Base-by-base conservation (phyloP, 2,329 filamentous ascomycete genomes). In the Monosporascus sp. region DNA sequence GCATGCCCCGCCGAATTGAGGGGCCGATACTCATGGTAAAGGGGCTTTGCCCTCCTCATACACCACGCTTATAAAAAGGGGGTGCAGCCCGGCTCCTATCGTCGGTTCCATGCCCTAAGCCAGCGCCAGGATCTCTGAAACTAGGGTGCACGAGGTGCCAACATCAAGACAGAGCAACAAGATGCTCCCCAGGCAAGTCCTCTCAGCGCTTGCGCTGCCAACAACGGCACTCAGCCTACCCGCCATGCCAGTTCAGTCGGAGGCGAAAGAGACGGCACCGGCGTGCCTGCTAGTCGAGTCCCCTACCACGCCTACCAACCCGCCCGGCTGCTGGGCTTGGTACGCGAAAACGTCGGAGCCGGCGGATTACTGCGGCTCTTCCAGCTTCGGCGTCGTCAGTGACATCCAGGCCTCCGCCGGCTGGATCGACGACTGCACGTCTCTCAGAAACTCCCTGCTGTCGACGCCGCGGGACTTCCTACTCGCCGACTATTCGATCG, bases 301-400 rank as follows among this genome's bases (percentile, higher is more conserved):
- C 47, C 53, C 57, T 19, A 46, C 50, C 2, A 54, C 52, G 6
- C 60, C 60, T 17, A 54, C 37, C n/a, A 57, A 61, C 54, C 57
- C 58, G 3, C 55, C 55, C 2, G 31, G 43, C 2, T 62, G 60
- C 50, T 62, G 60, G 60, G 53, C 52, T 9, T 62, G 59, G 59
- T 58, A 57, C 54, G 55, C 57, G 3, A 16, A 48, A 16, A 55
- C 51, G 2, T 17, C 41, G 7, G 4, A 43, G 20, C 52, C 60
- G 37, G 51, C 57, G 27, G 46, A 61, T 57, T 62, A 61, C 54
- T 62, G 60, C 56, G 56, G 54, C 37, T 31, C 37, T 20, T 57
- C 55, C 51, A 58, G 47, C 41, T 55, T 57, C 48, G 26, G 37
- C 14, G 5, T 53, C 17, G 5, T 55, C 37, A 3, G 53, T 19